Percentiles rank a stretch among this genome's conserved stretches.
Evolutionary conservation across 108 stramenopile genomes (phyloP).

Genomic region (Cyclotella baltica): DNA sequence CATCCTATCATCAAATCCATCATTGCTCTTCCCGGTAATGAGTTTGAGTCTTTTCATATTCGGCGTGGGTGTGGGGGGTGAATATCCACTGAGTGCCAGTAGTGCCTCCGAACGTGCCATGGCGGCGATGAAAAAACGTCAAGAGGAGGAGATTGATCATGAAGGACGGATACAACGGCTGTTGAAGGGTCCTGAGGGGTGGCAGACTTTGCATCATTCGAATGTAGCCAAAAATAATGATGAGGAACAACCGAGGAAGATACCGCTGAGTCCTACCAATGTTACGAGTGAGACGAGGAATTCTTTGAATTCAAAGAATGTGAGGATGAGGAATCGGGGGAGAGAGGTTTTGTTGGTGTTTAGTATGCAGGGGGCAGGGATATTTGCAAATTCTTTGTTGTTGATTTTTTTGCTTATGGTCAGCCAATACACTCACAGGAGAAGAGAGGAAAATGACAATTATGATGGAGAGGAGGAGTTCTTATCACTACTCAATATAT

Average conservation of each 20-base stretch:
- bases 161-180: not conserved
- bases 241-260: not conserved
- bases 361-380: conserved; percentile 80
- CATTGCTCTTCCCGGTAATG: conserved; percentile 53
- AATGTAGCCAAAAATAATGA: not conserved
- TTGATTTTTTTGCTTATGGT: conserved; percentile 57
- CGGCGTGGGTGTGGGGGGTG: conserved; percentile 82
- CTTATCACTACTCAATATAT: conserved; percentile 54
- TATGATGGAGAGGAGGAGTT: conserved; percentile 6
- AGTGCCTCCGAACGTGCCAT: conserved; percentile 71
- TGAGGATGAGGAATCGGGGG: conserved; percentile 41
- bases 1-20: conserved; percentile 18
- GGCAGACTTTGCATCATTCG: conserved; percentile 1
- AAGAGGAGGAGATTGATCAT: not conserved
- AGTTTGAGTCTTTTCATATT: conserved; percentile 59
- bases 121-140: conserved; percentile 22
- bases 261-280: conserved; percentile 17
- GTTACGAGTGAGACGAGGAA: conserved; percentile 15
- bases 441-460: conserved; percentile 13
- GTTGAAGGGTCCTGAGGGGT: not conserved
- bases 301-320: conserved; percentile 18
- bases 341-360: conserved; percentile 72
- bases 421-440: too few species aligned
- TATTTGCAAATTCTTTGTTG: conserved; percentile 66
- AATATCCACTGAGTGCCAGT: conserved; percentile 71